Conservation (phyloP, 352 stramenopile genomes). For the Pythium aquatile region DNA sequence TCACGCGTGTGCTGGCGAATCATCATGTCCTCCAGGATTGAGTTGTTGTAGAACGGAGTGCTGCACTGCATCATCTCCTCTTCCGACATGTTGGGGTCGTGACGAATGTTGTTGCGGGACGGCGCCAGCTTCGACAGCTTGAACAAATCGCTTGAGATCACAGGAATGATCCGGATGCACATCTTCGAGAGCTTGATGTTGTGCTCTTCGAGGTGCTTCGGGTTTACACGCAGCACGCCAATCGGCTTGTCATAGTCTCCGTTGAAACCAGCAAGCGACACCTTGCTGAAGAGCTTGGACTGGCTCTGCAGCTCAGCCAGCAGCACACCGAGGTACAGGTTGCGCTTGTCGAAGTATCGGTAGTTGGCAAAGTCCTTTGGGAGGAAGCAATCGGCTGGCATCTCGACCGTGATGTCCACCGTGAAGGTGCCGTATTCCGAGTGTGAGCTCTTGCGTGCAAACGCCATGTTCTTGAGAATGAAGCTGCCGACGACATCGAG, state of each 20-base stretch:
- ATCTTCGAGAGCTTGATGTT: slow-evolving; percentile 55
- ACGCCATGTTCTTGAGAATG: slow-evolving; percentile 82
- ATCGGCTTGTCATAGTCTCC: slow-evolving; percentile 82
- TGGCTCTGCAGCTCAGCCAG: slow-evolving; percentile 50
- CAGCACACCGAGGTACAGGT: slow-evolving; percentile 83
- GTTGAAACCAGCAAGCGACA: slow-evolving; percentile 67
- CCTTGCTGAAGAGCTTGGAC: slow-evolving; percentile 42
- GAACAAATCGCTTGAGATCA: slow-evolving; percentile 69
- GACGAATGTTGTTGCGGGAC: slow-evolving; percentile 83
- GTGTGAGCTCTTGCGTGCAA: slow-evolving; percentile 45
- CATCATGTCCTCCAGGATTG: slow-evolving; percentile 91
- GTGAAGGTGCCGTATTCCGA: slow-evolving; percentile 56
- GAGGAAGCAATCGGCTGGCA: slow-evolving; percentile 77
- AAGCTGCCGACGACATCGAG: slow-evolving; percentile 88
- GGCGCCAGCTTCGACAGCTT: slow-evolving; percentile 78
- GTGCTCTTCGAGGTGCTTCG: slow-evolving; percentile 36
- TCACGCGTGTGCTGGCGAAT: slow-evolving; percentile 76
- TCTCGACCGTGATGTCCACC: slow-evolving; percentile 83
- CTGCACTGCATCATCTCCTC: slow-evolving; percentile 62
- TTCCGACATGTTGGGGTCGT: slow-evolving; percentile 70
- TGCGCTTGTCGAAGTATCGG: slow-evolving; percentile 88
- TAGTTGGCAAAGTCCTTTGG: slow-evolving; percentile 91
- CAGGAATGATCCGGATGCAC: slow-evolving; percentile 70
- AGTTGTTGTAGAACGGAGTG: slow-evolving; percentile 90
- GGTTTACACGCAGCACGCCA: slow-evolving; percentile 48